Base-by-base conservation (phyloP, 2,329 filamentous ascomycete species). In the Dendryphion nanum region DNA sequence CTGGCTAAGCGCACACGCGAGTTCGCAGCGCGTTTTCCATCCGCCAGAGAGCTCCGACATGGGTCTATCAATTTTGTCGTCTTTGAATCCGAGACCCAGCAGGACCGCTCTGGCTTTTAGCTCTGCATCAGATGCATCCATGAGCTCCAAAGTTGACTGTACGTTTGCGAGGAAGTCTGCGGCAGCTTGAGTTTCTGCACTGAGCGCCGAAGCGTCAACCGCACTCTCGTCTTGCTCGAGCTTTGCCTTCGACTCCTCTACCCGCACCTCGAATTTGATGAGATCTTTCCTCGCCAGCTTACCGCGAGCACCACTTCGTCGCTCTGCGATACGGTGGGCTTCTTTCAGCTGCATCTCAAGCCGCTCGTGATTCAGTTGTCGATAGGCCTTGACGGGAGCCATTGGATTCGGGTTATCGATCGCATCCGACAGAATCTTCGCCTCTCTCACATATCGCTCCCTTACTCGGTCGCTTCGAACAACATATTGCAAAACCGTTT, bases 201-300 rank as follows among this genome's bases (percentile, higher is more conserved):
- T 78, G 10, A 88, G 65, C 1, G 64, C 63, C 1, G 77, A 73
- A 1, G 77, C 57, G 0, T 79, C 68, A 4, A 89, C 80, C 0
- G 79, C 74, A 3, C 76, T 70, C 29, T 75, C 70, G 17, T 73
- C 57, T 50, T 86, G 74, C 2, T 76, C 67, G 15, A 76, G 28
- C 39, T 69, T 64, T 7, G 61, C 61, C 26, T 72, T 64, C 1
- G 79, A 83, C 31, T 80, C 76, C 8, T 78, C 74, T 2, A 87
- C 72, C 13, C 76, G 76, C 46, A 81, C 82, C 55, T 94, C 88
- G 18, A 82, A 77, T 4, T 77, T 76, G 34, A 81, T 79, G 14
- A 93, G 65, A 1, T 82, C 78, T 53, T 93, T 91, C n/a, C 87
- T 74, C 0, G 87, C 87, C 43, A 84, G 77, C 57, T 85, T 69